phyloP scores from a whole-genome alignment of 2,329 filamentous ascomycete species.

The Trichoderma breve region DNA sequence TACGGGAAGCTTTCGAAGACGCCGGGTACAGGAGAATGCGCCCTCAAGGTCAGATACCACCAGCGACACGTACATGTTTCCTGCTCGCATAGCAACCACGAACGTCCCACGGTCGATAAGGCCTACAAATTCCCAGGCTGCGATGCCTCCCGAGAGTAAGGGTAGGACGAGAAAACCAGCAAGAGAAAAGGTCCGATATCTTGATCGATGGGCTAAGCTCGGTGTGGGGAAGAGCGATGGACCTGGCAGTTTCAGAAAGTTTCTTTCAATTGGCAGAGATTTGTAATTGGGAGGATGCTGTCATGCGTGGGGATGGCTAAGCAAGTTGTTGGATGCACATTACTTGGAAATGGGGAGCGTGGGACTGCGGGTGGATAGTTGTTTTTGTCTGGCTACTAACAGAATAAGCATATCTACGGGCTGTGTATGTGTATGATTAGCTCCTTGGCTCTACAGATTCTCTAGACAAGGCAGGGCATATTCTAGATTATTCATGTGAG shows the following conservation, averaged over 20 bases:
- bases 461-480: background rate
- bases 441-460: background rate
- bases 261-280: slow-evolving; percentile 17
- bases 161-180: background rate
- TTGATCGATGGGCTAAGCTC: background rate
- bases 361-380: background rate
- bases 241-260: slow-evolving; percentile 5
- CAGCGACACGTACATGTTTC: background rate
- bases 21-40: background rate
- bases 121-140: background rate
- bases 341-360: background rate
- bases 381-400: background rate
- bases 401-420: background rate
- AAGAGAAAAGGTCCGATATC: slow-evolving; percentile 2
- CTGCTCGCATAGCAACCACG: background rate
- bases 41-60: background rate
- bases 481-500: background rate
- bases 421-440: background rate
- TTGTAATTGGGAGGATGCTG: background rate
- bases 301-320: background rate
- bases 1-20: background rate
- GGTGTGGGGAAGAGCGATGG: slow-evolving; percentile 6
- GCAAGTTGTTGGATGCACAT: background rate
- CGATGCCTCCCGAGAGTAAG: background rate
- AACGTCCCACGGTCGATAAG: background rate